A percentile compares a stretch with the other conserved stretches of the same genome.
These are phyloP conservation scores for Lotmaria passim DNA, from an alignment of 208 protist genomes.

Conservation along the genomic window DNA sequence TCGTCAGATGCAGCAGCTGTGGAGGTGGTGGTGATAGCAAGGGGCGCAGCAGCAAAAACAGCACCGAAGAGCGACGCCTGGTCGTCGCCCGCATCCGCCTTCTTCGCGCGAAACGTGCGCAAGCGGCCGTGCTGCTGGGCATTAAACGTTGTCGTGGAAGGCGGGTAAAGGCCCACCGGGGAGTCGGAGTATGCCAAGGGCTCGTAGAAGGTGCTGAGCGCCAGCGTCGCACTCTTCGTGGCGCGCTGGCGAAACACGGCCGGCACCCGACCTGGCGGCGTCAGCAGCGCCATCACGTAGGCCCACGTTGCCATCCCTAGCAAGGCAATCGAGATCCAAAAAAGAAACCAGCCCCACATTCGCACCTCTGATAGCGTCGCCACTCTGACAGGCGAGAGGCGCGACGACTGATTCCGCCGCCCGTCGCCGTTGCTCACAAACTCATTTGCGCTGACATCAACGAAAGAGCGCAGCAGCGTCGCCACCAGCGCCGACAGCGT, in stretches of 20 bases:
- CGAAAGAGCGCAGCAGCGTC: constrained; percentile 32
- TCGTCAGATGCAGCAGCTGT: background rate
- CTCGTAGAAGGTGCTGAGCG: constrained; percentile 70
- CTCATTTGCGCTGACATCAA: constrained; percentile 22
- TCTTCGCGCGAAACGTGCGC: constrained; percentile 21
- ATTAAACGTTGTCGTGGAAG: constrained; percentile 12
- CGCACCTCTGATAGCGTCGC: constrained; percentile 26
- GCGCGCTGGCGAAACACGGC: constrained; percentile 69
- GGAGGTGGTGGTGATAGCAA: background rate
- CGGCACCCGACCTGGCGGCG: constrained; percentile 73
- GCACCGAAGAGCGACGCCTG: background rate
- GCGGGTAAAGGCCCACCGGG: constrained; percentile 27
- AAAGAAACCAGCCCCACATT: constrained; percentile 57
- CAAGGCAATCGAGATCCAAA: constrained; percentile 61
- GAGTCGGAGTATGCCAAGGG: constrained; percentile 38
- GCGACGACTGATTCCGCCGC: constrained; percentile 19
- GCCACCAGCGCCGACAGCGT: constrained; percentile 41
- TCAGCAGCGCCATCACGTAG: constrained; percentile 72
- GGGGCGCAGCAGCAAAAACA: background rate
- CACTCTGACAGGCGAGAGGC: constrained; percentile 7
- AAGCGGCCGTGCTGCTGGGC: constrained; percentile 31
- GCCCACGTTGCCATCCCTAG: constrained; percentile 72
- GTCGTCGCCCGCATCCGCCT: background rate
- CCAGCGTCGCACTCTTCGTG: constrained; percentile 69
- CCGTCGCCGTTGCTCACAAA: background rate